Percentiles rank a stretch among this genome's conserved stretches.
phyloP scores from a whole-genome alignment of 805 yeast genomes.

The Myxozyma sirexii region DNA sequence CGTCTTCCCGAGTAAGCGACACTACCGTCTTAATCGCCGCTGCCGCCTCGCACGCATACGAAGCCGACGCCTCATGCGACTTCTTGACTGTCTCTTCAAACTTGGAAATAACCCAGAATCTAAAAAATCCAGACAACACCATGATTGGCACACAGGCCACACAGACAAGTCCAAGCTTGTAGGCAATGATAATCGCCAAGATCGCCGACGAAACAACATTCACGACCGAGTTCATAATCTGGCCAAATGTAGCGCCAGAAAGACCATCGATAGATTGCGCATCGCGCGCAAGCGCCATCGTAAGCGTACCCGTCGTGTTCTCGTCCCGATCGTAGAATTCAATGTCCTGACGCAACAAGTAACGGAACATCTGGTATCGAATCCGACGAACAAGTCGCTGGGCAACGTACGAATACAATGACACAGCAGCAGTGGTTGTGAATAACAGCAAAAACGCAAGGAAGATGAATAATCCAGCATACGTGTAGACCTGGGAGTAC shows the following conservation, averaged over 20 bases:
- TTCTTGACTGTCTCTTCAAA: slow-evolving; percentile 45
- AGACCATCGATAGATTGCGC: slow-evolving; percentile 40
- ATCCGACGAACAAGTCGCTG: slow-evolving; percentile 37
- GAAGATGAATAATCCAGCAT: slow-evolving; percentile 45
- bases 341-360: slow-evolving; percentile 39
- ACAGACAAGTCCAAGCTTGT: slow-evolving; percentile 49
- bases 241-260: slow-evolving; percentile 42
- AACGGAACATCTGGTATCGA: slow-evolving; percentile 36
- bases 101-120: slow-evolving; percentile 43
- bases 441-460: slow-evolving; percentile 44
- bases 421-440: slow-evolving; percentile 48
- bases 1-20: slow-evolving; percentile 48
- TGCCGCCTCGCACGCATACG: slow-evolving; percentile 48
- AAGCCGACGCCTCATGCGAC: slow-evolving; percentile 46
- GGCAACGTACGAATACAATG: slow-evolving; percentile 39
- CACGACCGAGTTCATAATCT: slow-evolving; percentile 41
- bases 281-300: slow-evolving; percentile 38
- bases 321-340: slow-evolving; percentile 38
- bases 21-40: slow-evolving; percentile 48
- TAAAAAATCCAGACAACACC: slow-evolving; percentile 47
- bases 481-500: slow-evolving; percentile 45
- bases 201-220: slow-evolving; percentile 47
- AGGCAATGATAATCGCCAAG: slow-evolving; percentile 46
- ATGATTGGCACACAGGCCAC: slow-evolving; percentile 44
- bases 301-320: slow-evolving; percentile 38